Percentiles rank a stretch among this genome's conserved stretches.
Conservation (phyloP, 78 protist genomes). For the Dictyostelium purpureum region DNA sequence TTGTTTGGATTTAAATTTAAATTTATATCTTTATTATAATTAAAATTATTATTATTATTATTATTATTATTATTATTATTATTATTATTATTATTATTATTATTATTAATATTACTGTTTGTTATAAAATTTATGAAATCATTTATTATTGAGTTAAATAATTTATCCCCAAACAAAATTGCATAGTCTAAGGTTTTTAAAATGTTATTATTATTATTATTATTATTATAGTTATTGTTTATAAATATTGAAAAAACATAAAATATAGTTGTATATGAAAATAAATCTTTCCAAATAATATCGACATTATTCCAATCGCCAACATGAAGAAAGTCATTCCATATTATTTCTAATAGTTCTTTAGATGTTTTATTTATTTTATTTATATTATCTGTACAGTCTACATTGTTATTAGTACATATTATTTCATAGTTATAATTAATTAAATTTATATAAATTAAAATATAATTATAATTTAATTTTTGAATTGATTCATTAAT, state of each 20-base stretch:
- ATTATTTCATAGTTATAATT: no score
- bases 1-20: not conserved
- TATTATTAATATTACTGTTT: not conserved
- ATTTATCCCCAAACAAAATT: constrained; percentile 40
- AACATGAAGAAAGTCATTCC: not conserved
- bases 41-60: not conserved
- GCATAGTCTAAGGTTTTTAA: constrained; percentile 31
- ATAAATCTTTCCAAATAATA: constrained; percentile 29
- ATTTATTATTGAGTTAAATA: not conserved
- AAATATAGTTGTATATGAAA: not conserved
- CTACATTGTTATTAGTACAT: no score
- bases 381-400: no score
- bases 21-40: not conserved
- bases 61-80: not conserved
- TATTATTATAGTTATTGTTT: not conserved
- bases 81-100: not conserved
- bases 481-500: not conserved
- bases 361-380: not conserved
- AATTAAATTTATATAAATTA: not conserved
- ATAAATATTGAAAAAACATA: not conserved
- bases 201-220: not conserved
- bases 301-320: constrained; percentile 40
- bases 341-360: not conserved
- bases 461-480: not conserved
- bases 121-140: not conserved